Evolutionary conservation across 2,329 filamentous ascomycete species (phyloP), one percentile per base, ranked within the genome.

Genomic region (Polytolypa hystricis): DNA sequence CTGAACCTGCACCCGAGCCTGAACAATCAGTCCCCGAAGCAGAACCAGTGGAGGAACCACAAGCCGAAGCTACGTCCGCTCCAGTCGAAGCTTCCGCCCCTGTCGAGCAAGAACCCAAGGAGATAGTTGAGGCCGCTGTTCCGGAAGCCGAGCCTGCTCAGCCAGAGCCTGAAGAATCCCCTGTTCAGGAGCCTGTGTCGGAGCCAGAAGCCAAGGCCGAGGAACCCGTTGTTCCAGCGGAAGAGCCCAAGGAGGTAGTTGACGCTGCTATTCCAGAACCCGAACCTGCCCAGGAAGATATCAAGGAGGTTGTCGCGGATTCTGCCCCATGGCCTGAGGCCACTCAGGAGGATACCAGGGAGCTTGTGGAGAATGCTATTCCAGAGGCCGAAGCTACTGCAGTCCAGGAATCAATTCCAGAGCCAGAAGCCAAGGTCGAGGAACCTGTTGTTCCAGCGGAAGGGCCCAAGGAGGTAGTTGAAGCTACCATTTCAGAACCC

Each of bases 71-170:
- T 5, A n/a, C 12, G 10, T 20, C 32, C 14, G 32, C 17, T 12
- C 32, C 29, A 18, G 14, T 12, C 19, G 26, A 26, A 9, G 34
- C 18, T 38, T 17, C 12, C 14, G 25, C 33, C 5, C 20, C 14
- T 7, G 26, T 27, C 15, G 17, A 30, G 17, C 18, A 30, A 8
- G 19, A 26, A 9, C n/a, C 28, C 18, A 6, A 7, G 5, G 30
- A 25, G 6, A n/a, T 18, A 15, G 10, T 20, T 17, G 28, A 27
- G 18, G 19, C 32, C n/a, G 35, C 11, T 20, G 15, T 17, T 15
- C n/a, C n/a, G n/a, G 15, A 31, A 17, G 11, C 33, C 20, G 37
- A 29, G 4, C n/a, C 32, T 25, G 26, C 37, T 12, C 14, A 36
- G 33, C 16, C n/a, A 14, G 11, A 21, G n/a, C 12, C 32, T 25